Evolutionary conservation across 352 stramenopile species (phyloP), one percentile per base, ranked within the genome.

Genomic region (Phytophthora aleatoria): DNA sequence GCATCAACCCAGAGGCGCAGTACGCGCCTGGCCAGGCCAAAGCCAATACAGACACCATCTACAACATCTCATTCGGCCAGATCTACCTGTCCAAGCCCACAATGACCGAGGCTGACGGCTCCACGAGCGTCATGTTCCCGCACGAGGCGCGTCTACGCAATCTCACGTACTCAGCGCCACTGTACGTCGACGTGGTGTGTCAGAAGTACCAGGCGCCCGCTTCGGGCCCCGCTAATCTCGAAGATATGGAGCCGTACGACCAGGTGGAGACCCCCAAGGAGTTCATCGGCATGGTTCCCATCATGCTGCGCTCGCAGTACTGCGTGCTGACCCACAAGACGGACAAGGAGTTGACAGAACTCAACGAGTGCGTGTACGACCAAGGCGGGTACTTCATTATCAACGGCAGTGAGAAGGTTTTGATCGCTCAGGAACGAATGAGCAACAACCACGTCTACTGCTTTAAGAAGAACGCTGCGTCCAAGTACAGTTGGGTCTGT

Each of bases 361-460:
- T 98, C 33, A 96, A 96, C 66, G 98, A 99, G 83, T 99, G 98
- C 73, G 98, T 99, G 53, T 99, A 99, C 77, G 98, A 99, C 82
- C 97, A 99, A 79, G 98, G 98, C 35, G 98, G 98, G 20, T 99
- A 99, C 81, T 99, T 99, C 81, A 96, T 99, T 45, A 98, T 99
- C 69, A 98, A 99, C 74, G 96, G 96, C 48, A 97, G 87, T 42
- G 96, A 99, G 65, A 98, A 98, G 76, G 98, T 99, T 56, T 93
- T 99, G 44, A 99, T 99, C 69, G 97, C 98, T 0, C 98, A 99
- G 72, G 98, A 99, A 71, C 91, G 98, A 36, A 98, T 99, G 88
- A 98, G 90, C 52, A 99, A 99, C 79, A 99, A 99, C 90, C 97
- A 99, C 80, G 97, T 99, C 13, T 99, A 99, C 81, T 98, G 97